Evolutionary conservation across 768 basidiomycete genomes (phyloP).

Genomic region (Podaxis rugospora): DNA sequence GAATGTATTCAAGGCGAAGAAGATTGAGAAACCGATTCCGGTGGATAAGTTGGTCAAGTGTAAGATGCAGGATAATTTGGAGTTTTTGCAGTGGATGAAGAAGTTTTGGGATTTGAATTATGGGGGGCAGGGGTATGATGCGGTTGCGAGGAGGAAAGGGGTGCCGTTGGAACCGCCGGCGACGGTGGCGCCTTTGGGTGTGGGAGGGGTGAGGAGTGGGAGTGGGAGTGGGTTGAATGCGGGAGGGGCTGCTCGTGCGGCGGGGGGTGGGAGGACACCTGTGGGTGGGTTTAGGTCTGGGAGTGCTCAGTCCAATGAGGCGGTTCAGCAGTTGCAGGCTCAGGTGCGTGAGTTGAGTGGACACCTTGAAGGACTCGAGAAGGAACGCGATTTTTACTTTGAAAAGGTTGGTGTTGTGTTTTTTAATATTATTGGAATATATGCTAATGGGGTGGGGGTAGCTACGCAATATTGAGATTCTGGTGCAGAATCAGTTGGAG

Average conservation of each 20-base stretch:
- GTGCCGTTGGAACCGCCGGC: slow-evolving; percentile 73
- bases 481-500: slow-evolving; percentile 80
- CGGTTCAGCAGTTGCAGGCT: slow-evolving; percentile 59
- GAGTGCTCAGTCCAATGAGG: slow-evolving; percentile 63
- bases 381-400: slow-evolving; percentile 98
- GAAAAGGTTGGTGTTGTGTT: slow-evolving; percentile 53
- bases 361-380: slow-evolving; percentile 89
- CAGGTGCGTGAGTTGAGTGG: slow-evolving; percentile 80
- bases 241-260: slow-evolving; percentile 34
- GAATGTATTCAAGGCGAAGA: slow-evolving; percentile 84
- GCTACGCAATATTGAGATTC: slow-evolving; percentile 95
- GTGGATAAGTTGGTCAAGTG: slow-evolving; percentile 95
- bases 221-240: slow-evolving; percentile 19
- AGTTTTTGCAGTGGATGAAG: slow-evolving; percentile 97
- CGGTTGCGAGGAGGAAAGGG: slow-evolving; percentile 77
- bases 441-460: slow-evolving; percentile 23
- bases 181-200: slow-evolving; percentile 63
- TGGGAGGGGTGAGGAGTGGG: slow-evolving; percentile 18
- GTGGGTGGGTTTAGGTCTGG: slow-evolving; percentile 64
- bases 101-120: slow-evolving; percentile 94
- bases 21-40: slow-evolving; percentile 96
- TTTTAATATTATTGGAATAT: background rate
- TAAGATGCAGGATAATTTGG: slow-evolving; percentile 99
- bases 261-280: slow-evolving; percentile 74
- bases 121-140: slow-evolving; percentile 83